Evolutionary conservation across 192 early-diverging fungal species (phyloP), one percentile per base, ranked within the genome.

Genomic region (Podila horticola): DNA sequence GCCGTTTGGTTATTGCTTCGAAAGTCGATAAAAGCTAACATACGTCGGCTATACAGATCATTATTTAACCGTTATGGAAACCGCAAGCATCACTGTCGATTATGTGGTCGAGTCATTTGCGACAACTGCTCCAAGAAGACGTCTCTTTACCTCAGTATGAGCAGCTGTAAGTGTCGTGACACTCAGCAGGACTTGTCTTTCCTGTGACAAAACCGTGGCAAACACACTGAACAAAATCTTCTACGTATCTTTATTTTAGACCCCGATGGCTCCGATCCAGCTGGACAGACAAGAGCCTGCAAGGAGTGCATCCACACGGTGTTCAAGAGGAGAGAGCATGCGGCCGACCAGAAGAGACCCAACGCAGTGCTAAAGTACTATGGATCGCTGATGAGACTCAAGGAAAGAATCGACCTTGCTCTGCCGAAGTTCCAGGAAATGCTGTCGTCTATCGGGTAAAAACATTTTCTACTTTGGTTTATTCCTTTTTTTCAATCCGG

Each of bases 81-180:
- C 64, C 88, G 93, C 26, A 86, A 90, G 20, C 93, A 94, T 66
- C 93, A 94, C 72, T 94, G 93, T 66, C 86, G 93, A 11, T 67
- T 94, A 5, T 94, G 93, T 65, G 93, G 93, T 8, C 84, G 89
- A 8, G 85, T 92, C 10, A 77, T 92, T 11, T 92, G 92, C 68
- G 87, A 83, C 41, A 84, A 86, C 33, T 93, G 92, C 66, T 92
- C 91, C 4, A 71, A 68, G 4, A 84, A 69, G 68, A 77, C 82
- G n/a, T 73, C 83, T 5, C 60, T 85, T 12, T 84, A 82, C 61
- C 38, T 84, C 38, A 73, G 77, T 67, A 87, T 87, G 82, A 68
- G 71, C 26, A 67, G 71, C 60, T 83, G 84, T 85, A 81, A 70
- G 70, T 66, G n/a, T 3, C n/a, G 13, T 20, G 36, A 57, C 38